These are phyloP conservation scores for Canavalia gladiata DNA, from an alignment of 306 rosid genomes.

Conservation along the genomic window DNA sequence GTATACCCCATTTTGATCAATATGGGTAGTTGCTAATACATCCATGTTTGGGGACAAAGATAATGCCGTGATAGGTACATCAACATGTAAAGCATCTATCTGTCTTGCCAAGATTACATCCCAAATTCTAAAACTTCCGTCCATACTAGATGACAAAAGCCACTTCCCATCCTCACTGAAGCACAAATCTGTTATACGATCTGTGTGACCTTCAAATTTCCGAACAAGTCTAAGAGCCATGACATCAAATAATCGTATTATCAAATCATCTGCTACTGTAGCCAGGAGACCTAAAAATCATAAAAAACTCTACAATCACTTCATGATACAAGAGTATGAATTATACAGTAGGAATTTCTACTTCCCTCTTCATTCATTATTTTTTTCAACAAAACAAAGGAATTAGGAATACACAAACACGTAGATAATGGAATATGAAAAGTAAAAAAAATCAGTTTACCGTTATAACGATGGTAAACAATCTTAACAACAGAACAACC, in stretches of 20 bases:
- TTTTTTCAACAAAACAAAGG: background rate
- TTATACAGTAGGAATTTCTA: slow-evolving; percentile 23
- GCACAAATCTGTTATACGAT: slow-evolving; percentile 91
- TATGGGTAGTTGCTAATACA: slow-evolving; percentile 86
- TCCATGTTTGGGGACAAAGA: slow-evolving; percentile 97
- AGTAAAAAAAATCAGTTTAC: slow-evolving; percentile 54
- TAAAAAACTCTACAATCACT: slow-evolving; percentile 28
- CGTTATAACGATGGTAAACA: slow-evolving; percentile 84
- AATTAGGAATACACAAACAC: slow-evolving; percentile 26
- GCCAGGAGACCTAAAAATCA: slow-evolving; percentile 89
- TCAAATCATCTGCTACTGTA: slow-evolving; percentile 77
- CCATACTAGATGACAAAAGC: slow-evolving; percentile 96
- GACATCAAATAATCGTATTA: slow-evolving; percentile 81
- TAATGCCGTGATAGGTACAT: slow-evolving; percentile 80
- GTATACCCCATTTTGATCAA: slow-evolving; percentile 90
- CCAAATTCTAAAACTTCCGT: slow-evolving; percentile 95
- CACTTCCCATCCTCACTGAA: slow-evolving; percentile 99
- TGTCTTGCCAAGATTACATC: slow-evolving; percentile 90
- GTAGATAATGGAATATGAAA: slow-evolving; percentile 8
- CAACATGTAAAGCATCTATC: slow-evolving; percentile 84
- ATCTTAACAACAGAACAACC: slow-evolving; percentile 78
- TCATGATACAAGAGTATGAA: slow-evolving; percentile 26
- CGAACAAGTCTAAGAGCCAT: slow-evolving; percentile 88
- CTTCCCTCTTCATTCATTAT: slow-evolving; percentile 31
- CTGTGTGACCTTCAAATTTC: slow-evolving; percentile 90